Evolutionary conservation across 1,284 basidiomycete genomes (phyloP).

Genomic region (Trametes versicolor): DNA sequence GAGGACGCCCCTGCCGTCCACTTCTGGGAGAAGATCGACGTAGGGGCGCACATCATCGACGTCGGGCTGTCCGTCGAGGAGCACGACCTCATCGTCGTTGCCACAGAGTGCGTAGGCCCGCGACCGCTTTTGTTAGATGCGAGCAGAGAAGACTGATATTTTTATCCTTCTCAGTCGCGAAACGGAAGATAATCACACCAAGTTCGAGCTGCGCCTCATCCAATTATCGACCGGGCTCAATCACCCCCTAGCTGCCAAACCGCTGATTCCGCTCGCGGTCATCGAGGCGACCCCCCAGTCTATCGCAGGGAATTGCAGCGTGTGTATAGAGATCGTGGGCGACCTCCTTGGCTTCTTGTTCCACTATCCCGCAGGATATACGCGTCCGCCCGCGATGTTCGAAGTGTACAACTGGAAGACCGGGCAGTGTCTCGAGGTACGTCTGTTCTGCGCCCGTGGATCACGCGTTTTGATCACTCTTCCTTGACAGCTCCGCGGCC

Average conservation of each 20-base stretch:
- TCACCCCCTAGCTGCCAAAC: conserved; percentile 53
- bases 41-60: conserved; percentile 45
- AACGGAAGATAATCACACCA: conserved; percentile 23
- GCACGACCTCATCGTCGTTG: conserved; percentile 57
- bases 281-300: conserved; percentile 19
- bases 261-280: conserved; percentile 40
- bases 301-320: conserved; percentile 39
- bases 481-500: conserved; percentile 16
- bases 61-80: conserved; percentile 58
- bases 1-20: not conserved
- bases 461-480: not conserved
- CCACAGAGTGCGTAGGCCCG: conserved; percentile 48
- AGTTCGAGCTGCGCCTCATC: conserved; percentile 45
- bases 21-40: conserved; percentile 47
- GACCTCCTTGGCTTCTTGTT: conserved; percentile 42
- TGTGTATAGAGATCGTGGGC: conserved; percentile 60
- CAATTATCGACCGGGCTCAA: conserved; percentile 53
- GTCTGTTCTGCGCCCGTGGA: conserved; percentile 14
- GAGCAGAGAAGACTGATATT: not conserved
- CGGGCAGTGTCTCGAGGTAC: conserved; percentile 48
- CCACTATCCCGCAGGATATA: conserved; percentile 33
- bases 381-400: conserved; percentile 38
- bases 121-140: not conserved
- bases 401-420: conserved; percentile 56
- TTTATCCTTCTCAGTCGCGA: conserved; percentile 10